Base-by-base conservation (phyloP, 768 basidiomycete genomes). In the Mycena galericulata region DNA sequence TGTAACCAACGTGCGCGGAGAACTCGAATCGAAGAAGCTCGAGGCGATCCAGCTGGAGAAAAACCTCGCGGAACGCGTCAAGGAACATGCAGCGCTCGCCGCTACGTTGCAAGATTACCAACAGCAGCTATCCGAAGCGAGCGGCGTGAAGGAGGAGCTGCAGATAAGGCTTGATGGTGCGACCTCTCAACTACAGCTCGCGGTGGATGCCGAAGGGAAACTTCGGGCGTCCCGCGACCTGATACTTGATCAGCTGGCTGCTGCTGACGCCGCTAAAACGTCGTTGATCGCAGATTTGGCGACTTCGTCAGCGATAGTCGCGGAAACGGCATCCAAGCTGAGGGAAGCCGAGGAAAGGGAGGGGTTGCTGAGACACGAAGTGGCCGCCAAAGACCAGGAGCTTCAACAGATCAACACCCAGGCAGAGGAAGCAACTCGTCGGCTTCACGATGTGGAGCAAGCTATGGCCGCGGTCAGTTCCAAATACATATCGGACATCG, bases 91-190 rank as follows among this genome's bases (percentile, higher is more conserved):
- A 7, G 56, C 27, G 56, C 56, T 65, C 18, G 12, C 15, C 26
- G 22, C 27, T 63, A 20, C 41, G 45, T 62, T 62, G 69, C 68
- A 20, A 68, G 64, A 46, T 47, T 45, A 50, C 69, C 69, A 56
- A 36, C 66, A 30, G 72, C 56, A 71, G 46, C 59, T 80, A 32
- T 61, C 32, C 10, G 56, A 57, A 17, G 62, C 54, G 30, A 34
- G 24, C 11, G n/a, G 26, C 20, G 43, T 32, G 41, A 32, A 45
- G 53, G 57, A 54, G 4, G 26, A 9, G 4, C 26, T 67, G 43
- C 54, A 62, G 40, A 34, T 58, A 14, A 64, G 69, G 46, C 65
- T 75, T 22, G 45, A 56, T 9, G 63, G 41, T 36, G 55, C 70
- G 15, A 34, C 46, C 27, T 38, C 49, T 24, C 20, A 69, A 41